phyloP scores from a whole-genome alignment of 768 basidiomycete species.

The Suillus decipiens region DNA sequence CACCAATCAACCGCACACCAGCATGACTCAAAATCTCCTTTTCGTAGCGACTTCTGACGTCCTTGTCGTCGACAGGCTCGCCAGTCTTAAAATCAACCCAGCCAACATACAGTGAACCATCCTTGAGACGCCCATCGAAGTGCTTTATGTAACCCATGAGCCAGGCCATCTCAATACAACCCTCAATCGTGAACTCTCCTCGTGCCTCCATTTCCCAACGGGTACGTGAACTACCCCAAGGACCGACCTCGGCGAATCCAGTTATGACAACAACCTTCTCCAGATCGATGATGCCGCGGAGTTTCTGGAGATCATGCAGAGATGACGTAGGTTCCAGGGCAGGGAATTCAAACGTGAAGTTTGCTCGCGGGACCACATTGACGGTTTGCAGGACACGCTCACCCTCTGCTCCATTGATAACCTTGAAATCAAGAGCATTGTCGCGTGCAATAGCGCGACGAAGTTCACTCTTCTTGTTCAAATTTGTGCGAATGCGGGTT shows the following conservation, averaged over 20 bases:
- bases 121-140: conserved; percentile 95
- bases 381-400: conserved; percentile 92
- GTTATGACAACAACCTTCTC: conserved; percentile 97
- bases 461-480: conserved; percentile 87
- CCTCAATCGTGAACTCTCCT: conserved; percentile 96
- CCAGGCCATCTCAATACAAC: conserved; percentile 99
- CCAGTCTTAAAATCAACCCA: conserved; percentile 96
- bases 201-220: conserved; percentile 99
- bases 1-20: conserved; percentile 93
- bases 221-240: conserved; percentile 97
- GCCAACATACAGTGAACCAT: conserved; percentile 90
- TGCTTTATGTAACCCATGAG: conserved; percentile 99
- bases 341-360: conserved; percentile 97
- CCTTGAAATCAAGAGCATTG: conserved; percentile 94
- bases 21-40: conserved; percentile 90
- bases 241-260: conserved; percentile 96
- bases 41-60: conserved; percentile 91
- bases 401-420: conserved; percentile 85
- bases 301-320: conserved; percentile 70
- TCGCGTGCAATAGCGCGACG: conserved; percentile 93
- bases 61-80: conserved; percentile 98
- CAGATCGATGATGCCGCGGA: conserved; percentile 89
- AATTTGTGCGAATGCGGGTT: conserved; percentile 74
- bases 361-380: conserved; percentile 93
- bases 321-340: conserved; percentile 70